Evolutionary conservation across 257 asterid genomes (phyloP), one percentile per base, ranked within the genome.

Genomic region (Petrea volubilis): DNA sequence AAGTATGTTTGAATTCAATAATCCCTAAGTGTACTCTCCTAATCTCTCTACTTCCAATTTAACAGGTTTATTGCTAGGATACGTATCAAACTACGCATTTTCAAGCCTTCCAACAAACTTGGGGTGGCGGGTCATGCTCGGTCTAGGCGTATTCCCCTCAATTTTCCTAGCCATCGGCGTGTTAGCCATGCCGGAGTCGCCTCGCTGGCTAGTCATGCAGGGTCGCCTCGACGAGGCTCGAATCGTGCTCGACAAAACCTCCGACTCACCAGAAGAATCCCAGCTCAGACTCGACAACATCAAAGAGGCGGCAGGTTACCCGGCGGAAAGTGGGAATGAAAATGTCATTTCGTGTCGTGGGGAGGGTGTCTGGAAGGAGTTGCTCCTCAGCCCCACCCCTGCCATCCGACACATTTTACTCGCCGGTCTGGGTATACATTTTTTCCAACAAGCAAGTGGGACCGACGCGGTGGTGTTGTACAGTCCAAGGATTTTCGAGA

Each of bases 111-210:
- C 79, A 20, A 8, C 50, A 18, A 59, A 50, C n/a, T 27, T 53
- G n/a, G 61, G 85, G 4, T 81, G 85, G 85, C 78, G 83, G 11
- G 33, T 81, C 5, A 81, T 81, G 85, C 80, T 81, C 4, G 85
- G 83, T 10, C 27, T 74, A 7, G 85, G 74, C 29, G 83, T 80
- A 24, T 0, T 78, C 13, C 82, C 85, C 0, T 57, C 82, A 0
- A 14, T 81, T 61, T 49, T 81, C 44, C 69, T 77, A 2, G 80
- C 65, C 66, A 0, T 67, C 4, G 82, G 76, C 8, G 82, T 77
- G 0, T 38, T 76, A 17, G 76, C 68, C 46, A 81, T 81, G 82
- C 82, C 85, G 28, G 82, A 77, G 51, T 77, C 85, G 5, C 82
- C 85, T 4, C 77, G 82, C 2, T 80, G 85, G 85, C 79, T 80